A percentile compares a stretch with the other conserved stretches of the same genome.
Conservation (phyloP, 2,329 filamentous ascomycete species). For the Neonectria coccinea region DNA sequence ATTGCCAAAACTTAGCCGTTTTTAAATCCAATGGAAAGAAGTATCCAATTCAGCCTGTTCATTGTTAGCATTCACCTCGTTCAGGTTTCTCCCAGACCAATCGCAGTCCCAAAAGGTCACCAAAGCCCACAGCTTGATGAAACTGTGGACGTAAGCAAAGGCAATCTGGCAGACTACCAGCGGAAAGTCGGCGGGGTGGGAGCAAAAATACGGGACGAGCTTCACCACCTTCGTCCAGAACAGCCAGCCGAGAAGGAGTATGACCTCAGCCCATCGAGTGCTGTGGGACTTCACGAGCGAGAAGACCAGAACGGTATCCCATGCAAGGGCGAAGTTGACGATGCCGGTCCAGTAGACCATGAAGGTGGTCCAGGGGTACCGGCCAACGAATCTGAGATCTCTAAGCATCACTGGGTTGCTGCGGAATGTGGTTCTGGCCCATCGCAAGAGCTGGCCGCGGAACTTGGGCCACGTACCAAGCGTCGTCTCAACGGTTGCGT, state of each 20-base stretch:
- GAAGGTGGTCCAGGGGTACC: slow-evolving; percentile 61
- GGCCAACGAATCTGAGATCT: slow-evolving; percentile 49
- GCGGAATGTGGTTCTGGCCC: slow-evolving; percentile 69
- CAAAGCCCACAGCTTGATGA: slow-evolving; percentile 68
- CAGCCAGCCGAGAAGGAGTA: slow-evolving; percentile 57
- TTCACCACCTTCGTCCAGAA: slow-evolving; percentile 69
- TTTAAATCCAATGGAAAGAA: background rate
- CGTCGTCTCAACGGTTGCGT: slow-evolving; percentile 63
- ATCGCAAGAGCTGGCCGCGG: slow-evolving; percentile 64
- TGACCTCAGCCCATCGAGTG: background rate
- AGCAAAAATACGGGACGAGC: slow-evolving; percentile 63
- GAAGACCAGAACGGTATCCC: slow-evolving; percentile 59
- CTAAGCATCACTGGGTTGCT: slow-evolving; percentile 64
- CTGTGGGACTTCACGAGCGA: slow-evolving; percentile 36
- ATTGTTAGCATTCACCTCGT: slow-evolving; percentile 30
- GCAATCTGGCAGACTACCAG: slow-evolving; percentile 62
- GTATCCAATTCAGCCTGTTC: slow-evolving; percentile 25
- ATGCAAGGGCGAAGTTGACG: slow-evolving; percentile 67
- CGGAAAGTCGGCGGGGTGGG: slow-evolving; percentile 63
- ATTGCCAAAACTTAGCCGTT: background rate
- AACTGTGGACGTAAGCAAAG: slow-evolving; percentile 69
- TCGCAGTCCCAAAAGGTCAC: slow-evolving; percentile 62
- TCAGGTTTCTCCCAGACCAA: slow-evolving; percentile 53
- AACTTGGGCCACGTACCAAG: slow-evolving; percentile 65
- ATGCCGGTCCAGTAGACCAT: slow-evolving; percentile 66